Evolutionary conservation across 2,329 filamentous ascomycete genomes (phyloP).

Genomic region (Diaporthe sp.): DNA sequence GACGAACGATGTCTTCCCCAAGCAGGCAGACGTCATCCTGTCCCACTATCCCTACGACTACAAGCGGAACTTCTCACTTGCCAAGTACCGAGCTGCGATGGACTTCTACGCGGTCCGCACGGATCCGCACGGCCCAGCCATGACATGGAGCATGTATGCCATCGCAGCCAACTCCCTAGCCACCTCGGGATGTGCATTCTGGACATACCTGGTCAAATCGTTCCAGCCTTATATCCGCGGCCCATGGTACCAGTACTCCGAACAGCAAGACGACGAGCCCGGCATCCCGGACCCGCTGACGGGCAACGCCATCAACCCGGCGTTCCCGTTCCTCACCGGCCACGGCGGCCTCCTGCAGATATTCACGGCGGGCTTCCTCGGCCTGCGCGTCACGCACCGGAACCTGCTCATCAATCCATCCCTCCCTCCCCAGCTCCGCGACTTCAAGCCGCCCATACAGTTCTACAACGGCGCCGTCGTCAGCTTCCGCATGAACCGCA

Average conservation of each 20-base stretch:
- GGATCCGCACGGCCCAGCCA: constrained; percentile 73
- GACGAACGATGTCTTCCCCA: constrained; percentile 75
- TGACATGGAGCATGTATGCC: constrained; percentile 80
- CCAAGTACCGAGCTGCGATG: constrained; percentile 49
- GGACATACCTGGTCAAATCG: constrained; percentile 75
- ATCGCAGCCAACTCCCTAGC: constrained; percentile 77
- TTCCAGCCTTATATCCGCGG: constrained; percentile 73
- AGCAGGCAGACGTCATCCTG: constrained; percentile 78
- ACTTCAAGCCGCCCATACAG: constrained; percentile 53
- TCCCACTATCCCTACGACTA: constrained; percentile 75
- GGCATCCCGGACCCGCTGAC: constrained; percentile 62
- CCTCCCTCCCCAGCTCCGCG: constrained; percentile 68
- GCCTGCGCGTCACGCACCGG: constrained; percentile 71
- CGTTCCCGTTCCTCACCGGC: constrained; percentile 79
- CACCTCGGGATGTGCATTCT: constrained; percentile 75
- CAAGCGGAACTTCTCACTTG: constrained; percentile 54
- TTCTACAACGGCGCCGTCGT: constrained; percentile 50
- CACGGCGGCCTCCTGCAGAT: constrained; percentile 79
- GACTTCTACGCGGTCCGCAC: constrained; percentile 49
- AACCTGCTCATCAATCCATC: constrained; percentile 74
- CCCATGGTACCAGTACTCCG: constrained; percentile 79
- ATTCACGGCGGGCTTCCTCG: constrained; percentile 76
- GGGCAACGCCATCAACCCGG: constrained; percentile 70
- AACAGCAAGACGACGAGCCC: constrained; percentile 74
- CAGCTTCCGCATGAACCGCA: constrained; percentile 45